phyloP scores from a whole-genome alignment of 2,329 filamentous ascomycete species.

The Juglanconis juglandina region DNA sequence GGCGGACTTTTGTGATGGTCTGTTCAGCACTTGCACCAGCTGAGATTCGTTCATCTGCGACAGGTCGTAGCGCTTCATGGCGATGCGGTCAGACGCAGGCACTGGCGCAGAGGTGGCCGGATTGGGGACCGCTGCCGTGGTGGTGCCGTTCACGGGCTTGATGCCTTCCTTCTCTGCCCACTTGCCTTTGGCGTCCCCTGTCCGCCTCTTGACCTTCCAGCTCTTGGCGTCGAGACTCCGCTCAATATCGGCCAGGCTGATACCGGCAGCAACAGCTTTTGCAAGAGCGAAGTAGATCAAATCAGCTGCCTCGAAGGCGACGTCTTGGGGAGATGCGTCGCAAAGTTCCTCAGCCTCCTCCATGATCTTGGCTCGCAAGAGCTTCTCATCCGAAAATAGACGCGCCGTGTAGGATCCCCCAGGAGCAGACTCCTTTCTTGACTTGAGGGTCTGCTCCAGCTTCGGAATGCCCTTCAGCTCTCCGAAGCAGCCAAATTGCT shows the following conservation, averaged over 20 bases:
- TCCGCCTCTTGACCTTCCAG: conserved; percentile 88
- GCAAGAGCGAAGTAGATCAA: conserved; percentile 94
- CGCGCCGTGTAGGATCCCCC: conserved; percentile 89
- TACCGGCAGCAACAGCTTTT: conserved; percentile 80
- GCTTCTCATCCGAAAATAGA: conserved; percentile 85
- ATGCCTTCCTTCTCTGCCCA: conserved; percentile 84
- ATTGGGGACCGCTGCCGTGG: conserved; percentile 31
- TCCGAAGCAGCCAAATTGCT: conserved; percentile 90
- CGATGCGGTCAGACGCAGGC: conserved; percentile 54
- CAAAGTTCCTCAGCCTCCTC: conserved; percentile 96
- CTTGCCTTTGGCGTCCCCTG: conserved; percentile 89
- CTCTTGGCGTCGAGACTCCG: conserved; percentile 90
- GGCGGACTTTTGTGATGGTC: conserved; percentile 92
- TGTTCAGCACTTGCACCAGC: conserved; percentile 72
- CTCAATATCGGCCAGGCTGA: conserved; percentile 85
- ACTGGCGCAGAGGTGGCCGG: conserved; percentile 24
- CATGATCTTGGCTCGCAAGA: conserved; percentile 94
- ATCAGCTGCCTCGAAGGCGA: conserved; percentile 93
- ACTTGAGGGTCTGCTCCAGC: conserved; percentile 81
- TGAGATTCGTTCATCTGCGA: conserved; percentile 59
- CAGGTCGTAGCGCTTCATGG: conserved; percentile 77
- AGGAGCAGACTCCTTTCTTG: conserved; percentile 78
- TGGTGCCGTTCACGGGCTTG: conserved; percentile 35
- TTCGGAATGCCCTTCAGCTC: conserved; percentile 75
- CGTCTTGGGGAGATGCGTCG: conserved; percentile 76